phyloP scores from a whole-genome alignment of 148 eudicot species.

The Cornus suecica region DNA sequence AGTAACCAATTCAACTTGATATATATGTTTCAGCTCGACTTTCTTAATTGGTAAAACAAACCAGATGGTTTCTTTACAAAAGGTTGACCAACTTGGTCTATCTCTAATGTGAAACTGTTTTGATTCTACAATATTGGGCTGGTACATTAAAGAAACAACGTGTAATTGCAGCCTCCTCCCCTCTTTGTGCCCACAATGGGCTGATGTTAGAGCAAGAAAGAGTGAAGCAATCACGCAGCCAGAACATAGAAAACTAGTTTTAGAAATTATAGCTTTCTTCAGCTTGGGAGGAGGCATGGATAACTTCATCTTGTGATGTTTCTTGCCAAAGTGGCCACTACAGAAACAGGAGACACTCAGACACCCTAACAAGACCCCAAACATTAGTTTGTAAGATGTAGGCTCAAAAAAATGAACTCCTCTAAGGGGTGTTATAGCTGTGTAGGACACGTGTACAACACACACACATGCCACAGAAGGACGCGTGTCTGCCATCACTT shows the following conservation, averaged over 20 bases:
- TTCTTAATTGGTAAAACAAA: background rate
- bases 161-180: background rate
- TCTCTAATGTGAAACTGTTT: background rate
- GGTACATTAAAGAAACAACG: no score
- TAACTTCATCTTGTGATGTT: background rate
- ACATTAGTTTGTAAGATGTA: background rate
- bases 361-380: background rate
- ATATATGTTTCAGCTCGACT: background rate
- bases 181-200: background rate
- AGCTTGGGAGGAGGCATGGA: background rate
- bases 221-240: background rate
- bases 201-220: background rate
- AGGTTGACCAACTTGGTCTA: background rate
- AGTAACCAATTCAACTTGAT: background rate
- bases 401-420: no score
- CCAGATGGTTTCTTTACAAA: background rate
- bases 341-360: background rate
- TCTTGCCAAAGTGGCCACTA: background rate
- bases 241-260: background rate
- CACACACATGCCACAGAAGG: no score
- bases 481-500: no score
- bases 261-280: background rate
- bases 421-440: no score
- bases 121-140: no score
- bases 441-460: no score